Base-by-base conservation (phyloP, 108 stramenopile genomes). In the Nitzschia palea region DNA sequence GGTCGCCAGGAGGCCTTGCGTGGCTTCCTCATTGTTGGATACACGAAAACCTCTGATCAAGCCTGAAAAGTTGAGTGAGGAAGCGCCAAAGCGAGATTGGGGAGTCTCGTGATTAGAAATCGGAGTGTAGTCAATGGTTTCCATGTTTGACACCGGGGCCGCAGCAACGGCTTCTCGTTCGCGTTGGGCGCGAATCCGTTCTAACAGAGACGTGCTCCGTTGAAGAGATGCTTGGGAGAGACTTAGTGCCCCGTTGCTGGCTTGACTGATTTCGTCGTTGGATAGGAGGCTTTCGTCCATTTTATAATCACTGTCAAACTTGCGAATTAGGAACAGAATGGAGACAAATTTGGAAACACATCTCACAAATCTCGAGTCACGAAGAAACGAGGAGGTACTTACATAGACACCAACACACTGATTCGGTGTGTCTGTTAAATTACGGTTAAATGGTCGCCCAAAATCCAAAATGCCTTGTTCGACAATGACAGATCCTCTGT, bases 121-220 rank as follows among this genome's bases (percentile, higher is more conserved):
- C n/a, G 60, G 34, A 45, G 9, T 26, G 26, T 44, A 25, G 29
- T 29, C 20, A 59, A 18, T 29, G 29, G 8, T 15, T 23, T 18
- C 29, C 1, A 15, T 17, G n/a, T n/a, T n/a, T n/a, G n/a, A n/a
- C n/a, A n/a, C n/a, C n/a, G n/a, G n/a, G n/a, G n/a, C n/a, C n/a
- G 32, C 9, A 44, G 8, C 31, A 4, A 50, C 34, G 10, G 62
- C 62, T 40, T 79, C 78, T 51, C 70, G 56, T 44, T 69, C 66
- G 25, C 78, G 67, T 44, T 79, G 78, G 10, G 63, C 68, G 4
- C 55, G 72, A 69, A 79, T 79, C 12, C 78, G 71, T 47, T 79
- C 72, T 23, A 79, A 36, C 60, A 79, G 55, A 3, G 78, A 79
- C 8, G 31, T 20, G 22, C 47, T 48, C 47, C 47, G 47, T 48